A percentile compares a stretch with the other conserved stretches of the same genome.
These are phyloP conservation scores for Kwoniella sp. DNA, from an alignment of 768 basidiomycete species.

Conservation along the genomic window DNA sequence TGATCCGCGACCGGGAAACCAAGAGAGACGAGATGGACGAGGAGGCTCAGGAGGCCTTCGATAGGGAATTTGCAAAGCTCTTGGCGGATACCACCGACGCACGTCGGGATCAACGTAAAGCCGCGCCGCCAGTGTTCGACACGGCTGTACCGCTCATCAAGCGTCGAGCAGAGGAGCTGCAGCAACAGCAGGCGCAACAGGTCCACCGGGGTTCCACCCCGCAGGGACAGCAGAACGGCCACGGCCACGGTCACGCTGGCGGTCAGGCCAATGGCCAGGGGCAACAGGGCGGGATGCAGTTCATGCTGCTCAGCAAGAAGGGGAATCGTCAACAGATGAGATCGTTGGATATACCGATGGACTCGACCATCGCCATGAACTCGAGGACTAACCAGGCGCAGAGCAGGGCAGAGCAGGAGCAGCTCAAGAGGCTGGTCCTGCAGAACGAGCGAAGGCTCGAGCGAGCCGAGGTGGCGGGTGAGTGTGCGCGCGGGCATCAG, in stretches of 20 bases:
- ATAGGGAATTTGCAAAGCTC: constrained; percentile 90
- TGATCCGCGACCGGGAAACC: constrained; percentile 52
- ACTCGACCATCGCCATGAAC: constrained; percentile 81
- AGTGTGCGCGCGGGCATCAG: background rate
- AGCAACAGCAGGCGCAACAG: background rate
- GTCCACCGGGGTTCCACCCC: background rate
- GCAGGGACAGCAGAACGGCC: background rate
- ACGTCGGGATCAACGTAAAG: constrained; percentile 74
- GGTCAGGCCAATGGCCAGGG: constrained; percentile 48
- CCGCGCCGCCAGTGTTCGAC: constrained; percentile 82
- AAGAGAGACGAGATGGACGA: constrained; percentile 77
- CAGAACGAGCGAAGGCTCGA: constrained; percentile 50
- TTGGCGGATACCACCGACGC: constrained; percentile 84
- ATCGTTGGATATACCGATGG: constrained; percentile 81
- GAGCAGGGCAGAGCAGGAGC: constrained; percentile 93
- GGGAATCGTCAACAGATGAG: constrained; percentile 89
- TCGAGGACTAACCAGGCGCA: constrained; percentile 86
- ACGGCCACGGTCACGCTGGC: constrained; percentile 14
- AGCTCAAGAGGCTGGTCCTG: constrained; percentile 78
- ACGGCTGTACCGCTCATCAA: constrained; percentile 66
- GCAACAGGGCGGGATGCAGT: constrained; percentile 67
- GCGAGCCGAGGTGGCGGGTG: constrained; percentile 38
- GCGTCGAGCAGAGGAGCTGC: constrained; percentile 52
- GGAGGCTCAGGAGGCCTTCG: constrained; percentile 89
- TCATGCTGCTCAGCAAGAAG: constrained; percentile 84